Evolutionary conservation across 306 rosid species (phyloP).

Genomic region (Trichosanthes cucumerina): DNA sequence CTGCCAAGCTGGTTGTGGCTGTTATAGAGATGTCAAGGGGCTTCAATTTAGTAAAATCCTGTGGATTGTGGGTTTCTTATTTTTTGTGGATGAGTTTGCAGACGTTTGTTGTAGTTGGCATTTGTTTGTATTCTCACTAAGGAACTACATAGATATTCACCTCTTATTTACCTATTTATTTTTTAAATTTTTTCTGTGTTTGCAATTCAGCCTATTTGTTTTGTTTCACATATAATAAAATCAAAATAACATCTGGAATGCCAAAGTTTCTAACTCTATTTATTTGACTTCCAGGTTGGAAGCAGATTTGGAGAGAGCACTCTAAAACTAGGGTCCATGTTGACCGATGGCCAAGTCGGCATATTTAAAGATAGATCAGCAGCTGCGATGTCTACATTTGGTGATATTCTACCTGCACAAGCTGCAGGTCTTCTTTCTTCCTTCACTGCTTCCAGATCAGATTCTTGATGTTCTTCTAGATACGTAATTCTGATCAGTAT

Average conservation of each 20-base stretch:
- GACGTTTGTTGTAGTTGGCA: background rate
- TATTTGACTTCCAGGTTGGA: slow-evolving; percentile 50
- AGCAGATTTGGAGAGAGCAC: slow-evolving; percentile 98
- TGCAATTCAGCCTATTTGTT: background rate
- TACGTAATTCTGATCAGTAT: background rate
- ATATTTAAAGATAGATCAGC: slow-evolving; percentile 92
- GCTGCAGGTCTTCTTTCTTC: slow-evolving; percentile 99
- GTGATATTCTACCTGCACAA: slow-evolving; percentile 89
- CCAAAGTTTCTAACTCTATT: slow-evolving; percentile 12
- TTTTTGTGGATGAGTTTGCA: background rate
- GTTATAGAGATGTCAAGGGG: background rate
- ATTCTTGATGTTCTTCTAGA: slow-evolving; percentile 32
- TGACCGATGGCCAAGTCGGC: slow-evolving; percentile 93
- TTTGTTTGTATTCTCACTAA: background rate
- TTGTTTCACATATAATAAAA: background rate
- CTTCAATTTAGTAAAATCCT: background rate
- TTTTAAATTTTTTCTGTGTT: background rate
- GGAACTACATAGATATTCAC: background rate
- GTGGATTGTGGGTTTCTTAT: background rate
- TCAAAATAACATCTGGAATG: slow-evolving; percentile 5
- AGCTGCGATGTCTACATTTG: slow-evolving; percentile 86
- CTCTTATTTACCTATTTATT: background rate
- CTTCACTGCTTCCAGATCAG: slow-evolving; percentile 86
- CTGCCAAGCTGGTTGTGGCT: background rate
- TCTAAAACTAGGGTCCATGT: slow-evolving; percentile 80